Evolutionary conservation across 1,139 yeast species (phyloP).

Genomic region (Candida sp.): DNA sequence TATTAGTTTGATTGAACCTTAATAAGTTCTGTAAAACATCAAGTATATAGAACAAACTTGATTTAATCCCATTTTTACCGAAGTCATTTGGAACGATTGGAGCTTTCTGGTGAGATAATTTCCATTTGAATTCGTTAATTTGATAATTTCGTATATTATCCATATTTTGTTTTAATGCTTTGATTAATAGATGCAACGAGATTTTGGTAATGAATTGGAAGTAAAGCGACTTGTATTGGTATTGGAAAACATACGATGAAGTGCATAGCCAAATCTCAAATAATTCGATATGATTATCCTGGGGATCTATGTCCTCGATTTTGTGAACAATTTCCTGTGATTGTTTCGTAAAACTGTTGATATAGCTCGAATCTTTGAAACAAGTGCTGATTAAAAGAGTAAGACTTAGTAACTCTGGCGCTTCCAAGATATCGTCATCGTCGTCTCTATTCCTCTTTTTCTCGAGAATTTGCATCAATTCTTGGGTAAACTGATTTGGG

Average conservation of each 20-base stretch:
- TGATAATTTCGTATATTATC: constrained; percentile 15
- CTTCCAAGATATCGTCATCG: constrained; percentile 11
- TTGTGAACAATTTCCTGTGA: constrained; percentile 11
- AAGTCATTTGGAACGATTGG: constrained; percentile 31
- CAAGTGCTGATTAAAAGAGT: constrained; percentile 17
- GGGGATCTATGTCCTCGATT: constrained; percentile 14
- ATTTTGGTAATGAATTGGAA: constrained; percentile 21
- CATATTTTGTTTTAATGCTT: constrained; percentile 14
- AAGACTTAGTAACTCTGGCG: constrained; percentile 23
- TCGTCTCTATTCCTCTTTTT: constrained; percentile 8
- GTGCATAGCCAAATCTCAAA: constrained; percentile 36
- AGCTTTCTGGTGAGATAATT: constrained; percentile 36
- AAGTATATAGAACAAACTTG: constrained; percentile 32
- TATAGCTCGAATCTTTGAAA: constrained; percentile 19
- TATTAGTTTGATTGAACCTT: constrained; percentile 37
- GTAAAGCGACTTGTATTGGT: constrained; percentile 26
- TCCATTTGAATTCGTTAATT: constrained; percentile 40
- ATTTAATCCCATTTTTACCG: constrained; percentile 22
- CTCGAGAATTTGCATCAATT: constrained; percentile 16
- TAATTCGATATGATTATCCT: constrained; percentile 17
- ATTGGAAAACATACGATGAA: constrained; percentile 33
- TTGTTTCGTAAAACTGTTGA: constrained; percentile 16
- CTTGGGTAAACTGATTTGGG: constrained; percentile 17
- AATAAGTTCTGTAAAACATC: constrained; percentile 36
- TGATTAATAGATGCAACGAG: constrained; percentile 19